Conservation (phyloP, 2,329 filamentous ascomycete genomes). For the Cercospora janseana region DNA sequence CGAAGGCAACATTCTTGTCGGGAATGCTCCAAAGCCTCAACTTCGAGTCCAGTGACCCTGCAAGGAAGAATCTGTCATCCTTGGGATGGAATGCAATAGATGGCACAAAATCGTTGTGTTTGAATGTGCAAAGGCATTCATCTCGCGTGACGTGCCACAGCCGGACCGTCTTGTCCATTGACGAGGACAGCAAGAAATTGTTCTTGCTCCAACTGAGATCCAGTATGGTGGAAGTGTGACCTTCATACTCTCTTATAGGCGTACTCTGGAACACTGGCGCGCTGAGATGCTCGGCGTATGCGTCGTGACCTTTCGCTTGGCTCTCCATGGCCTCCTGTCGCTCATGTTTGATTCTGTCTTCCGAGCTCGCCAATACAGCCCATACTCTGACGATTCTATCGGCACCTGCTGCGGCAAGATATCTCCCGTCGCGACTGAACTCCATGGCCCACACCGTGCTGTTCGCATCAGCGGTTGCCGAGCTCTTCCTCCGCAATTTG, state of each 20-base stretch:
- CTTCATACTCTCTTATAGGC: constrained; percentile 74
- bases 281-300: constrained; percentile 60
- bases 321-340: constrained; percentile 60
- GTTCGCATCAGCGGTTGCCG: constrained; percentile 25
- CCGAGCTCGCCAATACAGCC: constrained; percentile 77
- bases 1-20: constrained; percentile 87
- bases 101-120: constrained; percentile 92
- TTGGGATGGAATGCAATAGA: constrained; percentile 91
- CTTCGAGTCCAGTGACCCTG: constrained; percentile 85
- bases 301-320: constrained; percentile 50
- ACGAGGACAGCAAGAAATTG: constrained; percentile 91
- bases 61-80: constrained; percentile 94
- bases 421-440: constrained; percentile 88
- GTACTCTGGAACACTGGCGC: constrained; percentile 85
- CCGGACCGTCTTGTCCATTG: constrained; percentile 96
- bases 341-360: constrained; percentile 73
- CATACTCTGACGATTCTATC: constrained; percentile 84
- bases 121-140: constrained; percentile 90
- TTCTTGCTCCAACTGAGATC: constrained; percentile 99
- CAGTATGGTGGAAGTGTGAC: constrained; percentile 81
- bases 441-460: constrained; percentile 83
- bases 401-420: constrained; percentile 87
- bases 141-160: constrained; percentile 84
- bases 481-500: constrained; percentile 47
- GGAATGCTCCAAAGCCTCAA: constrained; percentile 94